A percentile compares a stretch with the other conserved stretches of the same genome.
Evolutionary conservation across 179 eudicot species (phyloP).

Genomic region (Gypsophila paniculata): DNA sequence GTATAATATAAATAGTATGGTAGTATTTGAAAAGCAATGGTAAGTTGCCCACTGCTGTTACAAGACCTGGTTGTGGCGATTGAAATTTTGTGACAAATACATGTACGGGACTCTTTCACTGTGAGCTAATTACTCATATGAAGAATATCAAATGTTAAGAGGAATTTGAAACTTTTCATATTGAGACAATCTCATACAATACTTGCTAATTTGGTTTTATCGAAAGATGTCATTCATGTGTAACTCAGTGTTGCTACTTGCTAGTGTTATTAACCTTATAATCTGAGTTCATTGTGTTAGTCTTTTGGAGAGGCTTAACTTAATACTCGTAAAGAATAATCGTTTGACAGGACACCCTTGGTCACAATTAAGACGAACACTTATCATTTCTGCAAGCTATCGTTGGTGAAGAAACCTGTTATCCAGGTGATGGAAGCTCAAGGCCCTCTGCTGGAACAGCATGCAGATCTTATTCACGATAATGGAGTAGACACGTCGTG

Average conservation of each 20-base stretch:
- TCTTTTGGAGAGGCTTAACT: neutral
- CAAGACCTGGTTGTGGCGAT: too few relatives aligned
- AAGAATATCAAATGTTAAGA: too few relatives aligned
- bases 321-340: slow-evolving; percentile 7
- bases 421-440: slow-evolving; percentile 28
- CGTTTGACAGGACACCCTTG: slow-evolving; percentile 51
- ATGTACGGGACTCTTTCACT: too few relatives aligned
- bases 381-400: slow-evolving; percentile 83
- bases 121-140: too few relatives aligned
- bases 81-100: too few relatives aligned
- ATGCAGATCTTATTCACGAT: slow-evolving; percentile 24
- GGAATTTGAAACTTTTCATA: too few relatives aligned
- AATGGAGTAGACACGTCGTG: slow-evolving; percentile 13
- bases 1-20: too few relatives aligned
- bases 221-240: neutral
- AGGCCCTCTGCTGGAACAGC: slow-evolving; percentile 25
- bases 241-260: neutral
- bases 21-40: neutral
- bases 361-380: slow-evolving; percentile 55
- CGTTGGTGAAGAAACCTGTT: slow-evolving; percentile 52
- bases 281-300: neutral
- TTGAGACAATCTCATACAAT: too few relatives aligned
- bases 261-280: neutral
- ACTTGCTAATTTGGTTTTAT: too few relatives aligned
- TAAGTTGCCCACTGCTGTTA: neutral